Percentiles rank a stretch among this genome's conserved stretches.
phyloP scores from a whole-genome alignment of 2,329 filamentous ascomycete genomes.

The Akanthomyces lecanii region DNA sequence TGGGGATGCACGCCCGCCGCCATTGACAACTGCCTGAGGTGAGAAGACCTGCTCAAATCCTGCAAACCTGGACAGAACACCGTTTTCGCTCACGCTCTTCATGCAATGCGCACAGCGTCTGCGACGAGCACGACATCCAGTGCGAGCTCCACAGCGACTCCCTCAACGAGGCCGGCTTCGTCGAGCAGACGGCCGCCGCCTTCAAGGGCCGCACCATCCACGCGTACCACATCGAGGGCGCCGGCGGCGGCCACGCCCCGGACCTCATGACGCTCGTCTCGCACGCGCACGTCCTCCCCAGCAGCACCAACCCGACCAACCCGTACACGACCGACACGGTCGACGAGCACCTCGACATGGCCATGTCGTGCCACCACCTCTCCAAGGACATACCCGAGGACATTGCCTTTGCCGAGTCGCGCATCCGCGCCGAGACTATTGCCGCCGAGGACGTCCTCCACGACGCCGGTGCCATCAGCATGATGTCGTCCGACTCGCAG shows the following conservation, averaged over 20 bases:
- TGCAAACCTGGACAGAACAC: no score
- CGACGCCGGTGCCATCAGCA: constrained; percentile 89
- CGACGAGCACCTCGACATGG: constrained; percentile 95
- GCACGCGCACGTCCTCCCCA: constrained; percentile 81
- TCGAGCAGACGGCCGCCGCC: constrained; percentile 79
- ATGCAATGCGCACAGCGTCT: constrained; percentile 46
- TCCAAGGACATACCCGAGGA: constrained; percentile 92
- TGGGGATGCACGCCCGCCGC: constrained; percentile 90
- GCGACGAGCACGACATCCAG: constrained; percentile 88
- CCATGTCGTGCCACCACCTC: constrained; percentile 96
- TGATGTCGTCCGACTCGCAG: constrained; percentile 95
- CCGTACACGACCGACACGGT: constrained; percentile 90
- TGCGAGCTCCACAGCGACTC: constrained; percentile 95
- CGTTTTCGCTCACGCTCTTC: no score
- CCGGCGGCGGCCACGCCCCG: constrained; percentile 88
- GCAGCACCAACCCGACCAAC: constrained; percentile 86
- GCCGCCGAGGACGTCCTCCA: constrained; percentile 97
- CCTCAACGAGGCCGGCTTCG: constrained; percentile 92
- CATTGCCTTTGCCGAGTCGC: constrained; percentile 88
- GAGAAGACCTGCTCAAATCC: neutral
- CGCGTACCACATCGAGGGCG: constrained; percentile 95
- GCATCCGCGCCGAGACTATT: constrained; percentile 93
- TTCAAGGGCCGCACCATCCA: constrained; percentile 87
- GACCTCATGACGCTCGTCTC: constrained; percentile 95
- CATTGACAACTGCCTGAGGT: constrained; percentile 75